Evolutionary conservation across 345 rosid species (phyloP).

Genomic region (Syzygium aqueum): DNA sequence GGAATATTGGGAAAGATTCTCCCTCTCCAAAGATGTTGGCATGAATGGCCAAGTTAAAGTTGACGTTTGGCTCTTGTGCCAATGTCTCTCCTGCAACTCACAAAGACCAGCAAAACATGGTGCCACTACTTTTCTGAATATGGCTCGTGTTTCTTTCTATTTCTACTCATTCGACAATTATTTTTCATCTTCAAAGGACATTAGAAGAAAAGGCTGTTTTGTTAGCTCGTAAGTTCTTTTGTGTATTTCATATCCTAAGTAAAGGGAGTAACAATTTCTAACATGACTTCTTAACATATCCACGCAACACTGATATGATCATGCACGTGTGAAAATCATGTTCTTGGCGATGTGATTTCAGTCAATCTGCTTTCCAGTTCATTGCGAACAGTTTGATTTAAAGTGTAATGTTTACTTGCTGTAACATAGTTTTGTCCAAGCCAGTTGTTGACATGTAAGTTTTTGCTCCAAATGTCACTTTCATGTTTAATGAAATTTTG

Average conservation of each 20-base stretch:
- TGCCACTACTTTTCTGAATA: not conserved
- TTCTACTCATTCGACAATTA: not conserved
- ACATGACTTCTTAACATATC: not conserved
- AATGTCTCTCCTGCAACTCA: not conserved
- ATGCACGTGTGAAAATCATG: not conserved
- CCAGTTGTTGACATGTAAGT: not conserved
- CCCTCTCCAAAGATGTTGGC: not conserved
- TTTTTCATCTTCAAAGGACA: not conserved
- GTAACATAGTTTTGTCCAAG: not conserved
- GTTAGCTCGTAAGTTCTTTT: not conserved
- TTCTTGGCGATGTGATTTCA: not conserved
- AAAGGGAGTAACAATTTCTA: not conserved
- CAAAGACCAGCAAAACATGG: not conserved
- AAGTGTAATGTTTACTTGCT: not conserved
- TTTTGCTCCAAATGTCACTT: not conserved
- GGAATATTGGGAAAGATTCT: not conserved
- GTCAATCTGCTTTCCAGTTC: not conserved
- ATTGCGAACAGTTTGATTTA: not conserved
- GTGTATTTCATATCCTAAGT: not conserved
- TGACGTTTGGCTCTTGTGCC: not conserved
- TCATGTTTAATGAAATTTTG: not conserved
- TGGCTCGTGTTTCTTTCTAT: not conserved
- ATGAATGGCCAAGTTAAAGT: not conserved
- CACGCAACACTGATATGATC: not conserved
- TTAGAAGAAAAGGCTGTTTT: not conserved